These are phyloP conservation scores for Alternaria consortialis DNA, from an alignment of 2,329 filamentous ascomycete genomes.

Conservation along the genomic window DNA sequence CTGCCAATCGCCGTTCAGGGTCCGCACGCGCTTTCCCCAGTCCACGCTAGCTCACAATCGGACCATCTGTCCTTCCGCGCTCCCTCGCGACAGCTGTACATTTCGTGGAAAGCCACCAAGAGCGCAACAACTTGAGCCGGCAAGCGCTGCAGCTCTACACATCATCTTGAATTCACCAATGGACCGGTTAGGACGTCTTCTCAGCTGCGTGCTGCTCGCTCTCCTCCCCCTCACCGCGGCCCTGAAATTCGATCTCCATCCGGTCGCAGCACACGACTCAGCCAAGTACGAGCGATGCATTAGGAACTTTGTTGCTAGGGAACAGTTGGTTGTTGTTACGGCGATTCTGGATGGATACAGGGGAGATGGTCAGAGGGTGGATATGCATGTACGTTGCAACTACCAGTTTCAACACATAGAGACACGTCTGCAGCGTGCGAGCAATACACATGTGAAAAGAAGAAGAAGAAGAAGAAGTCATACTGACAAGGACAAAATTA, in stretches of 20 bases:
- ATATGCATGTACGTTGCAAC: slow-evolving; percentile 81
- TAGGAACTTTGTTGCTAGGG: slow-evolving; percentile 91
- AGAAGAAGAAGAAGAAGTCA: neutral
- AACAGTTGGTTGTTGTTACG: slow-evolving; percentile 95
- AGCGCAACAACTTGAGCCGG: slow-evolving; percentile 21
- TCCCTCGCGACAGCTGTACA: slow-evolving; percentile 33
- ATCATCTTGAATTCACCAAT: slow-evolving; percentile 33
- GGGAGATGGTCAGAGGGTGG: slow-evolving; percentile 91
- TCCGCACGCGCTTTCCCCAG: slow-evolving; percentile 20
- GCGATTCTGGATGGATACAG: slow-evolving; percentile 84
- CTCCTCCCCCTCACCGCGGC: slow-evolving; percentile 64
- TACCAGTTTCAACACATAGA: neutral
- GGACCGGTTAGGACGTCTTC: slow-evolving; percentile 47
- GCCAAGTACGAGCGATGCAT: slow-evolving; percentile 84
- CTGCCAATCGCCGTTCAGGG: slow-evolving; percentile 14
- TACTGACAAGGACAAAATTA: slow-evolving; percentile 51
- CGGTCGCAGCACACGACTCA: slow-evolving; percentile 69
- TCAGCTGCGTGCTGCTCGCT: slow-evolving; percentile 48
- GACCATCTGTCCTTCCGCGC: slow-evolving; percentile 47
- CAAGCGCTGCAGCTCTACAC: slow-evolving; percentile 22
- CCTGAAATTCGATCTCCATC: slow-evolving; percentile 92
- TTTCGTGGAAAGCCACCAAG: slow-evolving; percentile 29
- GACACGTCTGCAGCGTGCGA: neutral
- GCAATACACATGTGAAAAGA: neutral
- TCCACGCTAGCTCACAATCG: slow-evolving; percentile 27